Evolutionary conservation across 192 early-diverging fungal species (phyloP), one percentile per base, ranked within the genome.

Genomic region (Martensiomyces pterosporus): DNA sequence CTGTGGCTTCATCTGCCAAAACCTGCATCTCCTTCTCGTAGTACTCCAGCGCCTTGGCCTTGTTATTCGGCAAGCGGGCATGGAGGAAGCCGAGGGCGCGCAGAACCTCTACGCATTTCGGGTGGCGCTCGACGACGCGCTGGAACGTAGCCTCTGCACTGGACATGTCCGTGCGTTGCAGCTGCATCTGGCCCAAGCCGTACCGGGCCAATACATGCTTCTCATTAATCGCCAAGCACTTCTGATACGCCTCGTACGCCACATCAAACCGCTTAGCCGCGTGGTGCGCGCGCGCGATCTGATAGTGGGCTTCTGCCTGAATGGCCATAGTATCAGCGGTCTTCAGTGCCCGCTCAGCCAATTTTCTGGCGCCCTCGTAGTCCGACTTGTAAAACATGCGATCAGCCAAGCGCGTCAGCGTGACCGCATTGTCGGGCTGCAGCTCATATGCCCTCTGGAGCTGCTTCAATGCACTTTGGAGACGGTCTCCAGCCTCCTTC

Each of bases 181-280:
- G 58, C 24, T 83, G 74, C 62, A 87, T 82, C 60, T 92, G 85
- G 2, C 86, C 90, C 33, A 91, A 57, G 2, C 85, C 85, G 59
- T 83, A 94, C 52, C 82, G 85, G 15, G 84, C 81, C 47, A 84
- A 26, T 2, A 77, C 36, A 43, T 92, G 86, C 10, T 75, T 60
- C 3, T 83, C 79, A 75, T 91, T 85, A 50, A 85, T 66, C 8
- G 58, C 59, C 13, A 82, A 62, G 17, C 85, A 78, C 50, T 87
- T 70, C 37, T 65, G 40, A 65, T 90, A 93, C 36, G 77, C 75
- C 17, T 85, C 76, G 17, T 72, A 80, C 2, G 93, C 91, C 21
- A 82, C 69, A n/a, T 85, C 69, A 57, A 75, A 91, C 13, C 88
- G 66, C 61, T 80, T 68, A 41, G 58, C 60, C 38, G 72, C 60